These are phyloP conservation scores for Blastobotrys serpentis DNA, from an alignment of 1,139 yeast genomes.

Conservation along the genomic window DNA sequence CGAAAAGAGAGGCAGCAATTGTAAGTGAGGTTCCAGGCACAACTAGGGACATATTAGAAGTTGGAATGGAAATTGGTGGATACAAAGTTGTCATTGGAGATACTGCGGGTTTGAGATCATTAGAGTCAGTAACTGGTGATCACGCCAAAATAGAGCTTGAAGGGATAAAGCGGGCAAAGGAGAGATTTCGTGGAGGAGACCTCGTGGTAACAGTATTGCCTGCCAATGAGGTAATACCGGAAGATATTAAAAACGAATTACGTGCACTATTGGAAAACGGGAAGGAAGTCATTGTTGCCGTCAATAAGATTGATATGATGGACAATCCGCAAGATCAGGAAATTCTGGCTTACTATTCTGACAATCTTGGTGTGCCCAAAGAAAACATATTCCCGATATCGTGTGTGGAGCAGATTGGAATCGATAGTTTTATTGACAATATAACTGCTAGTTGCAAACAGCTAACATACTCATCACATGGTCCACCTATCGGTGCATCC, in stretches of 20 bases:
- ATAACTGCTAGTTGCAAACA: conserved; percentile 49
- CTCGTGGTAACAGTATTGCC: conserved; percentile 43
- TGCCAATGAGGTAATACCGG: conserved; percentile 17
- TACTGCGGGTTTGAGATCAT: conserved; percentile 85
- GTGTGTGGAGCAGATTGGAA: conserved; percentile 59
- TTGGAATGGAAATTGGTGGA: conserved; percentile 79
- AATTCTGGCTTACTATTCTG: conserved; percentile 3
- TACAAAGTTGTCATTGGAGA: conserved; percentile 83
- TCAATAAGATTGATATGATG: conserved; percentile 38
- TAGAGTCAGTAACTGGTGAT: conserved; percentile 23
- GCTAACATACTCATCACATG: conserved; percentile 32
- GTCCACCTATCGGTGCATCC: conserved; percentile 54
- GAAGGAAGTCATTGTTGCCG: conserved; percentile 31
- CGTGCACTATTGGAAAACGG: conserved; percentile 27
- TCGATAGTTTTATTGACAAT: conserved; percentile 44
- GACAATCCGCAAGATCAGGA: conserved; percentile 19
- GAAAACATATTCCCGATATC: conserved; percentile 53
- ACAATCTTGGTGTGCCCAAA: conserved; percentile 34
- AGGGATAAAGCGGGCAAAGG: conserved; percentile 78
- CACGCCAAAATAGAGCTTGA: conserved; percentile 66
- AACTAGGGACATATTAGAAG: conserved; percentile 83
- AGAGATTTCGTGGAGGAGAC: conserved; percentile 63
- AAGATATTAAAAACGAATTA: conserved; percentile 29
- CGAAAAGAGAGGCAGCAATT: conserved; percentile 81
- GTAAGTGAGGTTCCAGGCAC: conserved; percentile 94